Evolutionary conservation across 306 rosid genomes (phyloP), one percentile per base, ranked within the genome.

Genomic region (Cyamopsis tetragonoloba): DNA sequence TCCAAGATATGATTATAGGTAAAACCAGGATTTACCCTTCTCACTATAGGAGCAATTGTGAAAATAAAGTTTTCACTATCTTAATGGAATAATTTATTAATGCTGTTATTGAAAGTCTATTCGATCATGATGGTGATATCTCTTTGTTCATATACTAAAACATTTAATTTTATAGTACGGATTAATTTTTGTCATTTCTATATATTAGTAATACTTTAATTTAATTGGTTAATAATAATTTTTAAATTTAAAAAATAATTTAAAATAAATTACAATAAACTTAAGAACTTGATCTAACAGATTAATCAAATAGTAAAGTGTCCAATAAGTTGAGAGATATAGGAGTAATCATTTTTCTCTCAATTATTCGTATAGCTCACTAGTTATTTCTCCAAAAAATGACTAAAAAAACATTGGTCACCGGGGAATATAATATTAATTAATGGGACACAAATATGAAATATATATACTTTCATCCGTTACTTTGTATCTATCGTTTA

Each of bases 61-160:
- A 58, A 43, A 60, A 47, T 58, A 12, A 81, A 68, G 6, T 38
- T 49, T 62, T 56, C 77, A 56, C 74, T 55, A 26, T 77, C 51
- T 48, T 30, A 68, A 37, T 66, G 59, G 50, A 62, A 53, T 67
- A 48, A 73, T 73, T 61, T 73, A 75, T 55, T 6, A 48, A 9
- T 3, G 4, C 3, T 59, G 44, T 26, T 53, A 82, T 65, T 39
- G 50, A 62, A 43, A 37, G 68, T 63, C 59, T 69, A 73, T 57
- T 69, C 68, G 62, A 59, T 53, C 55, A 66, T 70, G 81, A 82
- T 71, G 74, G 35, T 67, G 68, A 74, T 27, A 61, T 74, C 3
- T 62, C 7, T 51, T 72, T 68, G 48, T 57, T 73, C 12, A 42
- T 64, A 51, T 57, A 60, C 30, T 37, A 35, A 35, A 58, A 54